Base-by-base conservation (phyloP, 2,329 filamentous ascomycete species). In the Cylindrodendrum hubeiense region DNA sequence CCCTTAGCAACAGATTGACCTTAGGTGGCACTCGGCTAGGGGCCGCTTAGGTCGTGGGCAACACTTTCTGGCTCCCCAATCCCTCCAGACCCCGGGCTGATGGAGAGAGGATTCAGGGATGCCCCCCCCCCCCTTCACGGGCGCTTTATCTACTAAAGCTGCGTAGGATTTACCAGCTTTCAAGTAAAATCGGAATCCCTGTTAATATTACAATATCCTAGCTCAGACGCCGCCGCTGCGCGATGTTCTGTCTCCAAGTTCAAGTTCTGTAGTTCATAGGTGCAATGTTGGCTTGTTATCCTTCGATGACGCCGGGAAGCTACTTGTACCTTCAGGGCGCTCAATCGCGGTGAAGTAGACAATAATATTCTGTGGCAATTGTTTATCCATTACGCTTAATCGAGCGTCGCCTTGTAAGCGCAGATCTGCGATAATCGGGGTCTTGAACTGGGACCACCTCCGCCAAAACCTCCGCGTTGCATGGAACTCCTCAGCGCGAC, bases 311-410 rank as follows among this genome's bases (percentile, higher is more conserved):
- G 8, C 41, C 4, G 9, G 5, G 26, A 49, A 30, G 49, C 28
- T 9, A 19, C 49, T 52, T 50, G 26, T 5, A 26, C 28, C n/a
- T 19, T 33, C 15, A 13, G 17, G 19, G 13, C 46, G 12, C 44
- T 9, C 26, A 19, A 15, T 50, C n/a, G 26, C n/a, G 46, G 26
- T 26, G 19, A 50, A 47, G 44, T 26, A 24, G 43, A 34, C 33
- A 39, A 49, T 7, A 4, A 34, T n/a, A n/a, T n/a, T n/a, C 9
- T 17, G 28, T 22, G 55, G 22, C n/a, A 22, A 21, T 17, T 61
- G 53, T 66, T 49, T 65, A 49, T 47, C 33, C 17, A 24, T 70
- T 71, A 71, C 67, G 68, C 66, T 70, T 70, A 70, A 67, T 56
- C 43, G 47, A 56, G 44, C 9, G 15, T 55, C 39, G n/a, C n/a